Evolutionary conservation across 305 asterid species (phyloP).

Genomic region (Solanum hybrid): DNA sequence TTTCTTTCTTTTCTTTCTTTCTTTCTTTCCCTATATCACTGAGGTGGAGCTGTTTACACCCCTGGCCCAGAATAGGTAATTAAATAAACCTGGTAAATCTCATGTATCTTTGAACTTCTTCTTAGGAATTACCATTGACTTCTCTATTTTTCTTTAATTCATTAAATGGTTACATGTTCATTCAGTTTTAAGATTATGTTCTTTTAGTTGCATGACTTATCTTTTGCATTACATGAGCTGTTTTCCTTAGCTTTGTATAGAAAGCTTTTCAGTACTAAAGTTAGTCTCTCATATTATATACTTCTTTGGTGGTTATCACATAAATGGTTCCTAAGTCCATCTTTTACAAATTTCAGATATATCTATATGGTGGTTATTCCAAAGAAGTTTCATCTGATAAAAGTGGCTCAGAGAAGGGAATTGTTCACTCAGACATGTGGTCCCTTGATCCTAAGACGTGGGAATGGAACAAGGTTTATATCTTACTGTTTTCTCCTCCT

Average conservation of each 20-base stretch:
- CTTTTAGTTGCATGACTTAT: neutral
- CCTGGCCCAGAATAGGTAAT: neutral
- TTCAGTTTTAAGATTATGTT: neutral
- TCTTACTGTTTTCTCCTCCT: slow-evolving; percentile 12
- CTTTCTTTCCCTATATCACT: neutral
- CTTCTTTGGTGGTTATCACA: neutral
- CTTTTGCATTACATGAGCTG: neutral
- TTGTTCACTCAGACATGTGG: slow-evolving; percentile 93
- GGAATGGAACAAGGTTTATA: slow-evolving; percentile 92
- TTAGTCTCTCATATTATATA: neutral
- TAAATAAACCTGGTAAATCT: neutral
- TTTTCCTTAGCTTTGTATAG: neutral
- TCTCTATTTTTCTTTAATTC: neutral
- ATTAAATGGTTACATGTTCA: neutral
- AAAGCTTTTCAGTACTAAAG: neutral
- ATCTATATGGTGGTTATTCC: slow-evolving; percentile 88
- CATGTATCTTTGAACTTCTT: neutral
- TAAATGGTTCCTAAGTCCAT: neutral
- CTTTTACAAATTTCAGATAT: slow-evolving; percentile 42
- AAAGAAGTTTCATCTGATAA: slow-evolving; percentile 80
- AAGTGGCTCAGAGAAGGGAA: slow-evolving; percentile 78
- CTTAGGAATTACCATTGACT: neutral
- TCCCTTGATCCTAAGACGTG: slow-evolving; percentile 90
- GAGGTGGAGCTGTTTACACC: neutral
- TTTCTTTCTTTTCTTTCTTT: neutral